Conservation (phyloP, 805 yeast genomes). For the Candida peoriensis region DNA sequence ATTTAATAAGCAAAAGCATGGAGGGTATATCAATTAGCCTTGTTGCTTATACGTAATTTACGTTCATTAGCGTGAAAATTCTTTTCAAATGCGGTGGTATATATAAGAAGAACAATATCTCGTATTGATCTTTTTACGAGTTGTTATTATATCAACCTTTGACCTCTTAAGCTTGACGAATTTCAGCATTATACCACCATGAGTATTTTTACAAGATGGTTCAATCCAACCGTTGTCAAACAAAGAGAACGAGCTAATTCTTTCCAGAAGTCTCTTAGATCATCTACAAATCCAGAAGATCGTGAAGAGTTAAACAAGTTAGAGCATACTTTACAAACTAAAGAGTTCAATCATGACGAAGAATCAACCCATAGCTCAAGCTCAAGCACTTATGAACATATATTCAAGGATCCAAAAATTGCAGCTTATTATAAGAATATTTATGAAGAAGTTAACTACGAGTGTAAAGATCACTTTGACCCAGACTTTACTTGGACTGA, state of each 20-base stretch:
- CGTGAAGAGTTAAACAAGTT: neutral
- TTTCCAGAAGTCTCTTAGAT: slow-evolving; percentile 5
- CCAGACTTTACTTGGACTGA: slow-evolving; percentile 51
- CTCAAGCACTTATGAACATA: slow-evolving; percentile 3
- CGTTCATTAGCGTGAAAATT: too few species aligned
- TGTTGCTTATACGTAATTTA: too few species aligned
- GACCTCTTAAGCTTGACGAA: too few species aligned
- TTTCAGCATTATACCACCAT: too few species aligned
- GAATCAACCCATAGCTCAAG: neutral
- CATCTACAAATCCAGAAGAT: neutral
- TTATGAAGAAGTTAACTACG: slow-evolving; percentile 47
- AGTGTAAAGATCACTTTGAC: slow-evolving; percentile 51
- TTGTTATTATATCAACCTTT: too few species aligned
- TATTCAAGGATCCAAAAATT: slow-evolving; percentile 36
- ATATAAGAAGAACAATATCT: too few species aligned
- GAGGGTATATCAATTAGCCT: too few species aligned
- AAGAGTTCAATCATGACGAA: neutral
- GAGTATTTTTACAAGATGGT: slow-evolving; percentile 1
- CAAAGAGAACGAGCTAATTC: slow-evolving; percentile 4
- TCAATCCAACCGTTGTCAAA: slow-evolving; percentile 1
- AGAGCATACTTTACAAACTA: neutral
- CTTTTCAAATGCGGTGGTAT: too few species aligned
- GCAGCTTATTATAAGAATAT: slow-evolving; percentile 40
- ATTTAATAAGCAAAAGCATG: too few species aligned
- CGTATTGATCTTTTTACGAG: too few species aligned